phyloP scores from a whole-genome alignment of 2,329 filamentous ascomycete genomes.

The Metarhizium album region DNA sequence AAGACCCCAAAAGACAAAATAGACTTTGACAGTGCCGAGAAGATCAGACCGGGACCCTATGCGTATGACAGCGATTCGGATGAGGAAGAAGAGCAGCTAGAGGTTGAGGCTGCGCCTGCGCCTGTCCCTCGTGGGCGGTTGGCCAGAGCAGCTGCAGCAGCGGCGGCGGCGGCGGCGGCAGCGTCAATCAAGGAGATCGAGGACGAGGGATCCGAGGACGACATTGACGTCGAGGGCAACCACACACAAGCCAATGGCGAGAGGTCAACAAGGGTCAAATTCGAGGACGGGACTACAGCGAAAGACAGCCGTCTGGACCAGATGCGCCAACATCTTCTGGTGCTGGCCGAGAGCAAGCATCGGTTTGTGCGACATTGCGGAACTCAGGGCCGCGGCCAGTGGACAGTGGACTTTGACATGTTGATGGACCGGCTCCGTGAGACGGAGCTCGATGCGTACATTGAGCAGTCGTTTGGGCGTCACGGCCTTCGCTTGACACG shows the following conservation, averaged over 20 bases:
- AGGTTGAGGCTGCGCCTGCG: neutral
- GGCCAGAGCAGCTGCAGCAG: constrained; percentile 6
- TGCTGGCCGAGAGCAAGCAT: constrained; percentile 59
- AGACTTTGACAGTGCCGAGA: constrained; percentile 36
- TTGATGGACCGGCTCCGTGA: constrained; percentile 63
- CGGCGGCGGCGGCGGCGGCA: neutral
- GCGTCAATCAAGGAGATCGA: constrained; percentile 12
- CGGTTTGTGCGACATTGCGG: constrained; percentile 60
- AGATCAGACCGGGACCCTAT: constrained; percentile 28
- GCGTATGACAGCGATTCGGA: constrained; percentile 23
- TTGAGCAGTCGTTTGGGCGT: constrained; percentile 66
- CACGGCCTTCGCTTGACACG: constrained; percentile 73
- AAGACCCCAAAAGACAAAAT: constrained; percentile 38
- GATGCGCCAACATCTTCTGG: constrained; percentile 61
- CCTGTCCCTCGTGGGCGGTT: constrained; percentile 4
- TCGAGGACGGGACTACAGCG: constrained; percentile 34
- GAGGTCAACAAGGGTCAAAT: constrained; percentile 35
- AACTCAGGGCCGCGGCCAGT: constrained; percentile 54
- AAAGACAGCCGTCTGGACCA: constrained; percentile 41
- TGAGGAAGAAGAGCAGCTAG: constrained; percentile 11
- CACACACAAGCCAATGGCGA: constrained; percentile 24
- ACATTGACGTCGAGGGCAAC: constrained; percentile 10
- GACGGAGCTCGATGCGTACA: constrained; percentile 69
- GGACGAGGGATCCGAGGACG: constrained; percentile 23
- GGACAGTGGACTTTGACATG: constrained; percentile 73